phyloP scores from a whole-genome alignment of 192 early-diverging fungal genomes.

The Umbelopsis sp. region DNA sequence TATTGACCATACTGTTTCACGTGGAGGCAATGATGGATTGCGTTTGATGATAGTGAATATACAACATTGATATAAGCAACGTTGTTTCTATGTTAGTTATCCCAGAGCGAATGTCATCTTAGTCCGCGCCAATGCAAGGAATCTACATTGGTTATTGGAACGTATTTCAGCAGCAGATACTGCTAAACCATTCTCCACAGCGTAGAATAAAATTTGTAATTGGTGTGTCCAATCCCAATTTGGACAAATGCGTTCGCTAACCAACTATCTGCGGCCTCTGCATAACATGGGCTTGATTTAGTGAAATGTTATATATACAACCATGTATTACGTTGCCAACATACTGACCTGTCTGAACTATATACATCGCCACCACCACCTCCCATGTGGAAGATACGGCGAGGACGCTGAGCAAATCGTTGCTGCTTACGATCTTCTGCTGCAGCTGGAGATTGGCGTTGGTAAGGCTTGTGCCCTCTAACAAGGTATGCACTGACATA shows the following conservation, averaged over 20 bases:
- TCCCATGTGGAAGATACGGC: conserved; percentile 35
- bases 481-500: neutral
- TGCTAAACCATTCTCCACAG: neutral
- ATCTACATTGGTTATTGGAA: no score
- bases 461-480: neutral
- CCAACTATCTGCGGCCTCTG: neutral
- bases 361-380: conserved; percentile 35
- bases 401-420: conserved; percentile 15
- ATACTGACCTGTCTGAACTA: conserved; percentile 4
- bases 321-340: neutral
- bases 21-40: no score
- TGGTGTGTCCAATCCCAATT: neutral
- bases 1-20: no score
- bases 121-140: no score
- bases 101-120: no score
- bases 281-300: neutral
- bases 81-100: no score
- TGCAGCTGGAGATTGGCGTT: conserved; percentile 12
- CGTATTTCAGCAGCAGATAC: no score
- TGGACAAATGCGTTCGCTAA: neutral
- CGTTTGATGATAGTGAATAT: no score
- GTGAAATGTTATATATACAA: neutral
- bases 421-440: conserved; percentile 32
- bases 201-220: neutral
- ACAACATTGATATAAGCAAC: no score